Evolutionary conservation across 2,329 filamentous ascomycete genomes (phyloP).

Genomic region (Aspergillus cejpii): DNA sequence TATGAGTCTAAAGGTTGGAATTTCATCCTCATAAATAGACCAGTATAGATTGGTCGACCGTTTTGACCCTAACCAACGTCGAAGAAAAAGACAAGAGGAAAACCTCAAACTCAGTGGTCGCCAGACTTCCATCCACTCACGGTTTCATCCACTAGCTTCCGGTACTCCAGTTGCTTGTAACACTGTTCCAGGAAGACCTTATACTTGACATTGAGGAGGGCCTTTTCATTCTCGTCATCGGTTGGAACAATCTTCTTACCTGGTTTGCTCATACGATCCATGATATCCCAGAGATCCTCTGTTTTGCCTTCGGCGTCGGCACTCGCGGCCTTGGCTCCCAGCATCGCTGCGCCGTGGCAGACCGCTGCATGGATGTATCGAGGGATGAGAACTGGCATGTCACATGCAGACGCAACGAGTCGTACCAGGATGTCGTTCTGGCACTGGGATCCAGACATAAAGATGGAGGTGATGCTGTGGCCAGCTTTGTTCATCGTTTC

Average conservation of each 20-base stretch:
- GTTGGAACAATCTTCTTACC: slow-evolving; percentile 75
- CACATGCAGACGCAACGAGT: slow-evolving; percentile 81
- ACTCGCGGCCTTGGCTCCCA: slow-evolving; percentile 93
- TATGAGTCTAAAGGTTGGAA: no score
- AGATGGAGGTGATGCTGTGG: slow-evolving; percentile 83
- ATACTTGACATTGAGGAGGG: slow-evolving; percentile 80
- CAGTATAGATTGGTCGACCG: no score
- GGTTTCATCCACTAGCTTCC: slow-evolving; percentile 66
- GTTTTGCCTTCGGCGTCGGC: slow-evolving; percentile 68
- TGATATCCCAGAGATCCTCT: slow-evolving; percentile 89
- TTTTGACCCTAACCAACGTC: no score
- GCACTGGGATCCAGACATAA: slow-evolving; percentile 98
- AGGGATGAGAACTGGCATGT: slow-evolving; percentile 89
- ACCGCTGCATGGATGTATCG: slow-evolving; percentile 92
- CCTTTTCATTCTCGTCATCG: slow-evolving; percentile 65
- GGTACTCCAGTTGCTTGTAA: slow-evolving; percentile 73
- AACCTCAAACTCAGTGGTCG: slow-evolving; percentile 1
- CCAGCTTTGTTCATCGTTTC: slow-evolving; percentile 87
- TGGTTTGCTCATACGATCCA: slow-evolving; percentile 95
- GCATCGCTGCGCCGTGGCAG: slow-evolving; percentile 96
- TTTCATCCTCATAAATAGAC: no score
- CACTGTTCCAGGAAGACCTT: slow-evolving; percentile 93
- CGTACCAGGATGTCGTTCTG: slow-evolving; percentile 90
- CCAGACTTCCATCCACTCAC: slow-evolving; percentile 39
- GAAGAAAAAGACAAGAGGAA: no score